These are phyloP conservation scores for Drechslerella coelobrocha DNA, from an alignment of 2,329 filamentous ascomycete genomes.

Conservation along the genomic window DNA sequence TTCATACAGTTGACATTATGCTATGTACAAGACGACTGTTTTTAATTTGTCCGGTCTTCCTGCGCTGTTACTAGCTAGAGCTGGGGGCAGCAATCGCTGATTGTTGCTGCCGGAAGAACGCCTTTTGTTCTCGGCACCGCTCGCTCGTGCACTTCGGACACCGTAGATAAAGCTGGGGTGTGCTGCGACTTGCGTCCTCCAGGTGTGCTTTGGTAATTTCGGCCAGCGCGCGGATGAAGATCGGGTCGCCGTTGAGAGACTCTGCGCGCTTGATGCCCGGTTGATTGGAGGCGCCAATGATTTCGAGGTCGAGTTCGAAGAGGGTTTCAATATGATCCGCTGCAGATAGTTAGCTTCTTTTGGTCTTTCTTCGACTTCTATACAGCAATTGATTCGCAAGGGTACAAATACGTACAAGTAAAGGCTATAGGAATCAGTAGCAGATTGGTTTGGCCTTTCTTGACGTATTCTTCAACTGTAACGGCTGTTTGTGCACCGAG, in stretches of 20 bases:
- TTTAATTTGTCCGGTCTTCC: background rate
- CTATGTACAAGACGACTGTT: constrained; percentile 3
- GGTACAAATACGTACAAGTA: constrained; percentile 64
- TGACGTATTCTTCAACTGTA: constrained; percentile 86
- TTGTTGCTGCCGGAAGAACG: constrained; percentile 37
- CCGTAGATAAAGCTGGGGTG: constrained; percentile 83
- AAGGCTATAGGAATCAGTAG: constrained; percentile 95
- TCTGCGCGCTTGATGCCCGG: constrained; percentile 87
- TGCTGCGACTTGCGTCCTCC: constrained; percentile 72
- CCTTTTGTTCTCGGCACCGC: constrained; percentile 77
- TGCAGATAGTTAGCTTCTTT: constrained; percentile 19
- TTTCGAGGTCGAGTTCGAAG: constrained; percentile 90
- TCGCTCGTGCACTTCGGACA: constrained; percentile 95
- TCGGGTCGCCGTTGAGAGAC: constrained; percentile 85
- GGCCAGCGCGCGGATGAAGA: constrained; percentile 89
- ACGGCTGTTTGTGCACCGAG: constrained; percentile 89
- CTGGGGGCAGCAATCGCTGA: constrained; percentile 3
- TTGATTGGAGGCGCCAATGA: constrained; percentile 84
- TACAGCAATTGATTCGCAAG: background rate
- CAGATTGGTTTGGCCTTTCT: constrained; percentile 88
- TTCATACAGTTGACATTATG: background rate
- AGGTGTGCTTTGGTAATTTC: constrained; percentile 85
- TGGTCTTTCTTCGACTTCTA: background rate
- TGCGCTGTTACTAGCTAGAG: no score
- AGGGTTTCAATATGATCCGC: constrained; percentile 97